Evolutionary conservation across 495 filamentous ascomycete species (phyloP), one percentile per base, ranked within the genome.

Genomic region (Tuber magnatum): DNA sequence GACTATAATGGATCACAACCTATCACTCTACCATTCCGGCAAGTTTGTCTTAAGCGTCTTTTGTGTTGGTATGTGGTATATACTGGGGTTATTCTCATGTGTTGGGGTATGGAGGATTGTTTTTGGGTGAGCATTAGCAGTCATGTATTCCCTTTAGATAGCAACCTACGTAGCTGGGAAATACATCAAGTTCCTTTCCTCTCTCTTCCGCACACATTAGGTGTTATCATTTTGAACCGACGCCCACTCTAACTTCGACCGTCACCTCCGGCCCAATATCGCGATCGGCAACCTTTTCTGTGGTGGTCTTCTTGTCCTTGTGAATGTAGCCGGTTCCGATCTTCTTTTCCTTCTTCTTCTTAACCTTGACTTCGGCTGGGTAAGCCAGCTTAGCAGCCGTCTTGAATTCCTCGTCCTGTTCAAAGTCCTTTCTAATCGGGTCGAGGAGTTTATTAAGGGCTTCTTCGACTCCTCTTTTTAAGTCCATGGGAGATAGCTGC

Each of bases 351-450:
- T 96, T 94, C 80, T 87, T 86, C 83, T 90, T 88, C 85, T 94
- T 94, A 83, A 90, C 87, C 85, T 92, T 90, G 73, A 88, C 85
- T 75, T 87, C 84, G 35, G 86, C 84, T 42, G 94, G 94, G 87
- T 97, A 97, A 40, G 94, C 95, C 83, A 92, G 90, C 28, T 85
- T 77, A n/a, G 89, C 88, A 46, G 93, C 89, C 72, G 91, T 91
- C 84, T 95, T 91, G 93, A 92, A 97, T 80, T 94, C 93, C 24
- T 85, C 80, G 0, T 88, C 90, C 4, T 86, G 88, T 74, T 92
- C 85, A 84, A 87, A 97, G 28, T 88, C 90, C 7, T 82, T 87
- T 74, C 90, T 89, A 72, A 98, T 94, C 2, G 94, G 92, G 7
- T 86, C 88, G 73, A 97, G 86, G 28, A 97, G 86, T 20, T 86